Evolutionary conservation across 139 green algal genomes (phyloP).

Genomic region (Mesostigma viride): DNA sequence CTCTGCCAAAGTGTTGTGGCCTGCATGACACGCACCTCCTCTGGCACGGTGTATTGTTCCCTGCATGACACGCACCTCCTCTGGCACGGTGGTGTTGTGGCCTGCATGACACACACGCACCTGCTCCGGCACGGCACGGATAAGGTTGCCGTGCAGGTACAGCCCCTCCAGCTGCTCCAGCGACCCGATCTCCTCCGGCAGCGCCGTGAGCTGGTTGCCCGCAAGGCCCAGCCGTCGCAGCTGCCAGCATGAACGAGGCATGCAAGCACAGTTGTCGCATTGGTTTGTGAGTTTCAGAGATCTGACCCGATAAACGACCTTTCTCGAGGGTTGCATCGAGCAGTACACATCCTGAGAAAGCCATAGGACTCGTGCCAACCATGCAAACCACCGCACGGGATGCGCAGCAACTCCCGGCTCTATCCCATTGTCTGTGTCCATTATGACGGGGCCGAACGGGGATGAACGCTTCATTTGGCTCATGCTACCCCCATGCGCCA

Average conservation of each 20-base stretch:
- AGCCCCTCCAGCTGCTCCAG: conserved; percentile 20
- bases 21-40: too few relatives aligned
- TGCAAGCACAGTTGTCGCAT: not conserved
- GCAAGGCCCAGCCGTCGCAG: conserved; percentile 22
- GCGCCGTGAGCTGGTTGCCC: conserved; percentile 21
- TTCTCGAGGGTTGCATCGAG: not conserved
- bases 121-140: too few relatives aligned
- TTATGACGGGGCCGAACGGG: too few relatives aligned
- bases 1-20: too few relatives aligned
- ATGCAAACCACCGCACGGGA: not conserved
- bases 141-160: conserved; percentile 29
- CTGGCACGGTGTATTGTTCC: too few relatives aligned
- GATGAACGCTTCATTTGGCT: too few relatives aligned
- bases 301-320: not conserved
- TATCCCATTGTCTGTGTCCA: not conserved
- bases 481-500: too few relatives aligned
- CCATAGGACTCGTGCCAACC: not conserved
- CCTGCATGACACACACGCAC: too few relatives aligned
- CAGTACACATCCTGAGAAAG: not conserved
- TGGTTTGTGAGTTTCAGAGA: not conserved
- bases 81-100: too few relatives aligned
- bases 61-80: too few relatives aligned
- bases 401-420: not conserved
- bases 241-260: conserved; percentile 3
- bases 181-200: conserved; percentile 8